A percentile compares a stretch with the other conserved stretches of the same genome.
Evolutionary conservation across 2,329 filamentous ascomycete species (phyloP).

Genomic region (Magnaporthiopsis rhizophila): DNA sequence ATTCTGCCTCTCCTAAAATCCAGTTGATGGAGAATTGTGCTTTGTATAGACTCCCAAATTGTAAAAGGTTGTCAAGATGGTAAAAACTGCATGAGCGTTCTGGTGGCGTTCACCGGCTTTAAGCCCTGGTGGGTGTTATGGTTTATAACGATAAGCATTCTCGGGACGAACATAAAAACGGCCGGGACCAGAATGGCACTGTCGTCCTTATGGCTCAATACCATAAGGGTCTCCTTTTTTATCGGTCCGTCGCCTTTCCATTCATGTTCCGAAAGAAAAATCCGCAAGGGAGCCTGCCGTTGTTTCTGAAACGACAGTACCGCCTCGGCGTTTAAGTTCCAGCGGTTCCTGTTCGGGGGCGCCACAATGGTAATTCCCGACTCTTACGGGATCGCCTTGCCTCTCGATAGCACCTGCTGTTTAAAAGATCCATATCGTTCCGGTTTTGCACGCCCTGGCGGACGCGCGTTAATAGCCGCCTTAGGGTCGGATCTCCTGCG

Average conservation of each 20-base stretch:
- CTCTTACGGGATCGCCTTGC: not conserved
- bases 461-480: no score
- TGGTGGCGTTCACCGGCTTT: no score
- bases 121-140: no score
- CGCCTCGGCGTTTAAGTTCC: not conserved
- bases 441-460: conserved; percentile 10
- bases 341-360: not conserved
- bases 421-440: not conserved
- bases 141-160: no score
- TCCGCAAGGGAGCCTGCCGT: no score
- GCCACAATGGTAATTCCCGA: not conserved
- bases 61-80: no score
- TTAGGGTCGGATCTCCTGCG: no score
- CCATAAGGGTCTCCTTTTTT: not conserved
- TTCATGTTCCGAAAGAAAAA: not conserved
- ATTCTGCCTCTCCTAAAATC: no score
- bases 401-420: not conserved
- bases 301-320: not conserved
- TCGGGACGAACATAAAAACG: not conserved
- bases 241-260: not conserved
- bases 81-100: no score
- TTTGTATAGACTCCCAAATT: no score
- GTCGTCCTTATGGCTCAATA: not conserved
- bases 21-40: no score
- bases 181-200: not conserved